Evolutionary conservation across 2,329 filamentous ascomycete genomes (phyloP).

Genomic region (Moelleriella libera): DNA sequence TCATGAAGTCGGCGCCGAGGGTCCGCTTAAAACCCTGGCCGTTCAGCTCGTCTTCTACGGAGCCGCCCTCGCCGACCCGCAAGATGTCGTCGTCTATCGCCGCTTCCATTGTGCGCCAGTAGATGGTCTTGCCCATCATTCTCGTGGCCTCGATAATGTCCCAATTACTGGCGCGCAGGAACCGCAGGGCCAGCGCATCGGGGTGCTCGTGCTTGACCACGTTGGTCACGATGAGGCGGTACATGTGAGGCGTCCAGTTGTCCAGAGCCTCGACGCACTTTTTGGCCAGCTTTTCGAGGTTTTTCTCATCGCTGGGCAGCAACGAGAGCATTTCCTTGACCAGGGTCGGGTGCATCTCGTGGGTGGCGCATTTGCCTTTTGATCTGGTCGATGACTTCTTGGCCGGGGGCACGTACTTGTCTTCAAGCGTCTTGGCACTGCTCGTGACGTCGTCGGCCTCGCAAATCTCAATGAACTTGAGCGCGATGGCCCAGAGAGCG

Average conservation of each 20-base stretch:
- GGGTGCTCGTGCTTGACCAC: slow-evolving; percentile 89
- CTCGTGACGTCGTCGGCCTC: slow-evolving; percentile 10
- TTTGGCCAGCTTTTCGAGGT: slow-evolving; percentile 77
- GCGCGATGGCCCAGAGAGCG: slow-evolving; percentile 62
- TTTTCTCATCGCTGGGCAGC: slow-evolving; percentile 41
- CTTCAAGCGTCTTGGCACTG: slow-evolving; percentile 10
- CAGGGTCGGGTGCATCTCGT: slow-evolving; percentile 27
- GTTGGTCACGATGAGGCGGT: slow-evolving; percentile 65
- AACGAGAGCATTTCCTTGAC: slow-evolving; percentile 20
- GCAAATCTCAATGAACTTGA: slow-evolving; percentile 55
- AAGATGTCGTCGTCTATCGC: slow-evolving; percentile 78
- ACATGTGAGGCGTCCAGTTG: slow-evolving; percentile 55
- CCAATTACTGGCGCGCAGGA: slow-evolving; percentile 74
- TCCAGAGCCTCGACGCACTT: slow-evolving; percentile 66
- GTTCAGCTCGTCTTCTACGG: slow-evolving; percentile 40
- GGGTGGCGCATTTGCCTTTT: slow-evolving; percentile 51
- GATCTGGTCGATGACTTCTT: slow-evolving; percentile 26
- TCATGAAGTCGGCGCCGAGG: slow-evolving; percentile 56
- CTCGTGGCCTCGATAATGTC: slow-evolving; percentile 75
- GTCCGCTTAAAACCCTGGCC: slow-evolving; percentile 47
- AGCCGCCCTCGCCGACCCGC: slow-evolving; percentile 50
- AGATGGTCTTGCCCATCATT: slow-evolving; percentile 81
- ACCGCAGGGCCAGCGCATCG: slow-evolving; percentile 63
- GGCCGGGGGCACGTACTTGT: slow-evolving; percentile 19
- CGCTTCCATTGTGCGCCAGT: slow-evolving; percentile 68